A percentile compares a stretch with the other conserved stretches of the same genome.
These are phyloP conservation scores for Solidago caesia DNA, from an alignment of 129 eudicot genomes.

Conservation along the genomic window DNA sequence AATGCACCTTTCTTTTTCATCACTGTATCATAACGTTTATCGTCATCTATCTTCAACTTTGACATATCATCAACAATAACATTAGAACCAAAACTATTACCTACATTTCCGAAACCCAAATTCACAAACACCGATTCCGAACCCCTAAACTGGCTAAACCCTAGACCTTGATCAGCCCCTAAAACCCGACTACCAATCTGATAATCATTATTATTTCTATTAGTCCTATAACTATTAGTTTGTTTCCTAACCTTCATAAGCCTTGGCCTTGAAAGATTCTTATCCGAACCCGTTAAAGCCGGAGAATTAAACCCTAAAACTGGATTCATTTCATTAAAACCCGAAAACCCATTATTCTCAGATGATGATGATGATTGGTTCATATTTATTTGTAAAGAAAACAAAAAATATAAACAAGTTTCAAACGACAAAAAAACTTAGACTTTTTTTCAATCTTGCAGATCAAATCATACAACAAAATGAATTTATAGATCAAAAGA, in stretches of 20 bases:
- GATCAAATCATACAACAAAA: no score
- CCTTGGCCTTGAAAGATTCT: constrained; percentile 46
- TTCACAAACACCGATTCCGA: constrained; percentile 17
- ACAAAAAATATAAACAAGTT: not conserved
- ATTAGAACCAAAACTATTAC: constrained; percentile 15
- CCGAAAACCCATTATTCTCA: constrained; percentile 30
- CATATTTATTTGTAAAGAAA: constrained; percentile 19
- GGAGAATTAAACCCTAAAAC: constrained; percentile 49
- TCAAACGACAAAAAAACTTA: constrained; percentile 2
- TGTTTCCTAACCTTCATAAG: constrained; percentile 51
- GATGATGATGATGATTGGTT: constrained; percentile 37
- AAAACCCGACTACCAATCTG: not conserved
- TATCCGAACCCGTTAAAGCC: constrained; percentile 28
- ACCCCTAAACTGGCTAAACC: constrained; percentile 37
- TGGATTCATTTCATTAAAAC: constrained; percentile 19
- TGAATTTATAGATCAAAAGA: no score
- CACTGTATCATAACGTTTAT: constrained; percentile 21
- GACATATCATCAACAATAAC: constrained; percentile 43
- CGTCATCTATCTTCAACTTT: constrained; percentile 42
- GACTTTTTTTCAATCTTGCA: no score
- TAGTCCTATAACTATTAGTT: constrained; percentile 27
- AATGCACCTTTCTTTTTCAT: constrained; percentile 22
- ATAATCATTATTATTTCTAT: constrained; percentile 2
- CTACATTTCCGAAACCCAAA: not conserved
- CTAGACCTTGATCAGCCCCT: constrained; percentile 36